Base-by-base conservation (phyloP, 305 asterid species). In the Galium porrigens region DNA sequence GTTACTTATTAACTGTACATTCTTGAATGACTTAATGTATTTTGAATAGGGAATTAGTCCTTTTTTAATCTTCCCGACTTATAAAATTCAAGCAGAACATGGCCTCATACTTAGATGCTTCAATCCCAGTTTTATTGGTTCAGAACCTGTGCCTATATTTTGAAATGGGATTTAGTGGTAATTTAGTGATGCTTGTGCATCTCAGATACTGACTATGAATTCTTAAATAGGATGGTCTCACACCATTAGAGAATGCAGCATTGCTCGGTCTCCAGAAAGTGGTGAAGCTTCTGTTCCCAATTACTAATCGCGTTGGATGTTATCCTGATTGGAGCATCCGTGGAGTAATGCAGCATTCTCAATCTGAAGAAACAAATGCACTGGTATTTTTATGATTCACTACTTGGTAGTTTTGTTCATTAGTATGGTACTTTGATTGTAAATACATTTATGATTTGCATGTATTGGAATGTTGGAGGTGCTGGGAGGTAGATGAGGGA, bases 231-330 rank as follows among this genome's bases (percentile, higher is more conserved):
- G 39, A 11, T 44, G 53, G 57, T 51, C 18, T 68, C 52, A 72
- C 61, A 8, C 78, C 82, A 10, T 57, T 77, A 27, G 84, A 80
- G 68, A 36, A 64, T 62, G 80, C 82, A 52, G 80, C 74, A 0
- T 18, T 29, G 53, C 34, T 6, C 10, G 63, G 44, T 32, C 39
- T 52, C 15, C 4, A 0, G 46, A 54, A 46, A 0, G 69, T 10
- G 8, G 71, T 80, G 22, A 25, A 5, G 68, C 36, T 75, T 57
- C 57, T 80, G 63, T 67, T 74, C 61, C 76, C 78, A 10, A 20
- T 18, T 59, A 72, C 80, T 64, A 58, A 44, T 30, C 67, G 22
- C 8, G 51, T 77, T 60, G 32, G 55, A 34, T 0, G 18, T 33
- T 66, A 61, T 68, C 75, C 74, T 0, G 56, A 41, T n/a, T 77